phyloP scores from a whole-genome alignment of 768 basidiomycete species.

The Russula lepida region DNA sequence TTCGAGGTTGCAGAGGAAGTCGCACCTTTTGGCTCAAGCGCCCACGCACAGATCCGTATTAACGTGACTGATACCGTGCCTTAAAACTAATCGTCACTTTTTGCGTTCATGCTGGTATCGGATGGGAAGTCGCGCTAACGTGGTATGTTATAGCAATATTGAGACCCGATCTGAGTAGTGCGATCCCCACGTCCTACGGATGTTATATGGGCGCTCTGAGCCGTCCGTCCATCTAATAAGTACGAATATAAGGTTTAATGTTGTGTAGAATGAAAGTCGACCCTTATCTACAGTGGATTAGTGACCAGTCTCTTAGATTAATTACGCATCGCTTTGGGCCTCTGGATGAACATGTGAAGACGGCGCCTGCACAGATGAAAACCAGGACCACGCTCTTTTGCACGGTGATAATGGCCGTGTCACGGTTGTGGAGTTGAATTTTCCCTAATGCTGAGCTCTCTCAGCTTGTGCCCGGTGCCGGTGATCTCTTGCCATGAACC shows the following conservation, averaged over 20 bases:
- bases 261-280: not conserved
- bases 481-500: too few relatives aligned
- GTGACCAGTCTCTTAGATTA: not conserved
- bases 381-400: too few relatives aligned
- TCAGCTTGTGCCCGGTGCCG: too few relatives aligned
- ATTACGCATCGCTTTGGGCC: too few relatives aligned
- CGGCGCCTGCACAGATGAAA: too few relatives aligned
- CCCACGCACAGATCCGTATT: conserved; percentile 14
- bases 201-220: not conserved
- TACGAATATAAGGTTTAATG: not conserved
- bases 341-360: not conserved
- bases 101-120: not conserved
- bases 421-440: too few relatives aligned
- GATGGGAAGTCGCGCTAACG: not conserved
- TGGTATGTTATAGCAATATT: not conserved
- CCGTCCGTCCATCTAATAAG: not conserved
- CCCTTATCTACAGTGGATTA: not conserved
- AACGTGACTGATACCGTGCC: not conserved
- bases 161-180: not conserved
- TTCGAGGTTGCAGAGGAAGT: not conserved
- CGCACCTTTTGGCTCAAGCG: not conserved
- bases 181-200: not conserved
- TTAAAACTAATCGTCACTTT: not conserved
- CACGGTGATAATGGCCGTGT: too few relatives aligned
- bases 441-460: too few relatives aligned